Conservation (phyloP, 768 basidiomycete species). For the Paxillus involutus region DNA sequence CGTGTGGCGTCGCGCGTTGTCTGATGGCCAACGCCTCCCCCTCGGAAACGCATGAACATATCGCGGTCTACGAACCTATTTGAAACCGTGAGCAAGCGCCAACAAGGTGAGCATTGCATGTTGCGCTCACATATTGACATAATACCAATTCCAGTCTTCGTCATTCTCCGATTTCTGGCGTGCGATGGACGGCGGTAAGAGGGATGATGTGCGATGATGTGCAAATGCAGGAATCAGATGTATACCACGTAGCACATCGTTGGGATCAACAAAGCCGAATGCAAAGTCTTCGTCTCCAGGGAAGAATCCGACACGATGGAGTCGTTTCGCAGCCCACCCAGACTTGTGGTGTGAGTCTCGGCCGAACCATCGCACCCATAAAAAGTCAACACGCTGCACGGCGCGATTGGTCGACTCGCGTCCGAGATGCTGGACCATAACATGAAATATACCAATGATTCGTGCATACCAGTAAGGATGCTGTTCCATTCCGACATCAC, state of each 20-base stretch:
- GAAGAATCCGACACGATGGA: conserved; percentile 41
- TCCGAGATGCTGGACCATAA: neutral
- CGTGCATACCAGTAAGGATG: conserved; percentile 36
- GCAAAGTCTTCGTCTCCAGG: too few relatives aligned
- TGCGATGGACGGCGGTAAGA: conserved; percentile 19
- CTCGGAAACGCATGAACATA: neutral
- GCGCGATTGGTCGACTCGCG: conserved; percentile 25
- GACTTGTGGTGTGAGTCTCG: conserved; percentile 22
- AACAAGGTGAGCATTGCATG: too few relatives aligned
- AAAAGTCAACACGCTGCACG: conserved; percentile 38
- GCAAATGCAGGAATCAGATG: too few relatives aligned
- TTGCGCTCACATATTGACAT: conserved; percentile 33
- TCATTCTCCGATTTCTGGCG: conserved; percentile 8
- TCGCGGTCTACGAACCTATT: neutral
- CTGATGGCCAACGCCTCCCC: neutral
- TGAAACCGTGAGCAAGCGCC: too few relatives aligned
- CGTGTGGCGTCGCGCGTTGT: neutral
- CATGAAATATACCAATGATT: neutral
- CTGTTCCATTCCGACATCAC: too few relatives aligned
- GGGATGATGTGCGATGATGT: too few relatives aligned
- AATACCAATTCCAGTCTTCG: conserved; percentile 33
- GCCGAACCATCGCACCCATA: conserved; percentile 43
- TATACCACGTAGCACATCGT: too few relatives aligned
- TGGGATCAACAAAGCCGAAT: too few relatives aligned
- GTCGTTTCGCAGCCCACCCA: conserved; percentile 25